These are phyloP conservation scores for Penicillium turbatum DNA, from an alignment of 495 filamentous ascomycete species.

Conservation along the genomic window DNA sequence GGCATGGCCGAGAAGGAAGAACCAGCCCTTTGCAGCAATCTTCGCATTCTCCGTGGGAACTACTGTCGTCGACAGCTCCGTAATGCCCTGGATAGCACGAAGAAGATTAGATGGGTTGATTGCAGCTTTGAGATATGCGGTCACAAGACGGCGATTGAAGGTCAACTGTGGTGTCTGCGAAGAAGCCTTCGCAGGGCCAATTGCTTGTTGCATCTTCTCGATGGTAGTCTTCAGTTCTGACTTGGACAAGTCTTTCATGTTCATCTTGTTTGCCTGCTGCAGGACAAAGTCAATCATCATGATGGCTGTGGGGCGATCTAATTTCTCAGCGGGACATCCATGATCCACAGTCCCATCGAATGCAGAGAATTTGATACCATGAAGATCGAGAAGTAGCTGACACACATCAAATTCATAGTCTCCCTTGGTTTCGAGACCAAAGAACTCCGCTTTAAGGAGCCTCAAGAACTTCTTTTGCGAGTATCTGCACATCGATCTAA, in stretches of 20 bases:
- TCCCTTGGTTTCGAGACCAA: slow-evolving; percentile 57
- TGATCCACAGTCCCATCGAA: slow-evolving; percentile 68
- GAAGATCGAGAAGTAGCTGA: slow-evolving; percentile 84
- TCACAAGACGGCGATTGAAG: slow-evolving; percentile 71
- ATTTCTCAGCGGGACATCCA: slow-evolving; percentile 64
- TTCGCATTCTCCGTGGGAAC: slow-evolving; percentile 48
- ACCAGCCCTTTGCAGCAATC: slow-evolving; percentile 84
- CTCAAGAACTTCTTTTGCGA: slow-evolving; percentile 83
- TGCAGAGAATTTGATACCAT: slow-evolving; percentile 74
- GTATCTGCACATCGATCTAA: slow-evolving; percentile 80
- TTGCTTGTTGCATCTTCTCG: slow-evolving; percentile 79
- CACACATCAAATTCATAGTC: slow-evolving; percentile 74
- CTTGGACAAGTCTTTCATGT: slow-evolving; percentile 86
- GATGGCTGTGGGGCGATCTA: slow-evolving; percentile 71
- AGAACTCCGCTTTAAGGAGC: slow-evolving; percentile 76
- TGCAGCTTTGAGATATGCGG: slow-evolving; percentile 68
- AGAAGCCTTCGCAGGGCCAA: slow-evolving; percentile 60
- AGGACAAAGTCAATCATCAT: slow-evolving; percentile 79
- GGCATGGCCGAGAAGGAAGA: slow-evolving; percentile 84
- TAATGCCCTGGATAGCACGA: slow-evolving; percentile 69
- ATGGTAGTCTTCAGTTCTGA: slow-evolving; percentile 82
- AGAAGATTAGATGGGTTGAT: slow-evolving; percentile 81
- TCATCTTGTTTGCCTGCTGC: slow-evolving; percentile 72
- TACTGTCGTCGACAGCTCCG: slow-evolving; percentile 53
- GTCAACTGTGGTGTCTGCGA: slow-evolving; percentile 62